Evolutionary conservation across 2,329 filamentous ascomycete genomes (phyloP).

Genomic region (Sporothrix schenckii): DNA sequence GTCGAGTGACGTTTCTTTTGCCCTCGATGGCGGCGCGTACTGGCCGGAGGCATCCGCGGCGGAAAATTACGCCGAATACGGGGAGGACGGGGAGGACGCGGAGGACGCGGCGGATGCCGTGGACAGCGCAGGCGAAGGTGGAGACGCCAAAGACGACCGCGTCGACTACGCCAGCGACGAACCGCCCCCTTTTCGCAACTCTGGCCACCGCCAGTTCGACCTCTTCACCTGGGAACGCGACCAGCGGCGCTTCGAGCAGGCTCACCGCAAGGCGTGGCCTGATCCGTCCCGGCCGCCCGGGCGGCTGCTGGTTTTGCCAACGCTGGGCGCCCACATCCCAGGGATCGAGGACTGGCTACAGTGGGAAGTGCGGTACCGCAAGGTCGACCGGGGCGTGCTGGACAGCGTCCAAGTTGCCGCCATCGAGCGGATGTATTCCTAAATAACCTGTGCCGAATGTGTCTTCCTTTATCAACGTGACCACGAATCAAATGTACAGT

Average conservation of each 20-base stretch:
- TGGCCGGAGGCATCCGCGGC: background rate
- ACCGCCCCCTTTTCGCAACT: background rate
- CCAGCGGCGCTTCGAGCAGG: constrained; percentile 8
- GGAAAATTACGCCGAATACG: background rate
- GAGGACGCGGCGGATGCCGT: background rate
- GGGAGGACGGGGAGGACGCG: background rate
- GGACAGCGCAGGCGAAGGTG: background rate
- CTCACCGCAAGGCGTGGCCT: background rate
- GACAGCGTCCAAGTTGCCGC: constrained; percentile 28
- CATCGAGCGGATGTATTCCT: constrained; percentile 2
- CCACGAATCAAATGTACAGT: background rate
- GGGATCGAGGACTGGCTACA: constrained; percentile 53
- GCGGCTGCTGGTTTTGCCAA: constrained; percentile 57
- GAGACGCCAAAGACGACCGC: background rate
- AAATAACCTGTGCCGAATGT: background rate
- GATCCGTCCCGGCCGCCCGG: constrained; percentile 36
- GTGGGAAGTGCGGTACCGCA: constrained; percentile 56
- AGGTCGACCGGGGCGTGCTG: constrained; percentile 51
- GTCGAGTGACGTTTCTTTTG: constrained; percentile 43
- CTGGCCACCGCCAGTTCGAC: background rate
- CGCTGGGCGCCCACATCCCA: constrained; percentile 53
- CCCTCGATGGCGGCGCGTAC: constrained; percentile 26
- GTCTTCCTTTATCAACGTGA: background rate
- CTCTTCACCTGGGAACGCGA: constrained; percentile 33
- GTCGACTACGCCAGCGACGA: background rate